Percentiles rank a stretch among this genome's conserved stretches.
Conservation (phyloP, 2,329 filamentous ascomycete species). For the Colletotrichum spaethianum region DNA sequence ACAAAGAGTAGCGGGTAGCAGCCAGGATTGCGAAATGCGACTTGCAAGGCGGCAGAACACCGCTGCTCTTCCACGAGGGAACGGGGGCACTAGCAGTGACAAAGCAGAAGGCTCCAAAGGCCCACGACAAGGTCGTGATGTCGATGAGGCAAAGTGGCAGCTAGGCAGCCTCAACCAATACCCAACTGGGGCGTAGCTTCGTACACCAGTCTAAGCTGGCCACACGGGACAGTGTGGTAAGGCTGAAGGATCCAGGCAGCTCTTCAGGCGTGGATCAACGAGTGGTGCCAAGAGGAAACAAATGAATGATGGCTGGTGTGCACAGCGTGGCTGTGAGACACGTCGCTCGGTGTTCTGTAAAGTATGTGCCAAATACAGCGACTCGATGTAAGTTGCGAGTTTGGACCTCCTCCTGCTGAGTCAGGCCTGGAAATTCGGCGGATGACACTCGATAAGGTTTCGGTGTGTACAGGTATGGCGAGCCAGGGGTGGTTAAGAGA, state of each 20-base stretch:
- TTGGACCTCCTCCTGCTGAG: slow-evolving; percentile 26
- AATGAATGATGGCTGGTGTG: neutral
- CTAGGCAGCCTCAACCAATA: neutral
- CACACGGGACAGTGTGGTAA: slow-evolving; percentile 1
- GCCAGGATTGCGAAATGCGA: too few relatives aligned
- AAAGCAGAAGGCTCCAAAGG: neutral
- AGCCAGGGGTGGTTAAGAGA: slow-evolving; percentile 15
- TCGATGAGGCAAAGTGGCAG: neutral
- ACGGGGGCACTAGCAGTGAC: neutral
- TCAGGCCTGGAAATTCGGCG: slow-evolving; percentile 19
- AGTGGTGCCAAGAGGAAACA: neutral
- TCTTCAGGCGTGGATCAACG: neutral
- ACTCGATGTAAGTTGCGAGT: slow-evolving; percentile 7
- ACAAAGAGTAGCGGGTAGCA: neutral
- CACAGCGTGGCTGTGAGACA: slow-evolving; percentile 23
- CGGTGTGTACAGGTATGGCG: slow-evolving; percentile 26
- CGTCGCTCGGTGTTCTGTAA: neutral
- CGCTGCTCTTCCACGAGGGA: neutral
- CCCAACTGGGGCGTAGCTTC: neutral
- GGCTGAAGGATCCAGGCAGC: neutral
- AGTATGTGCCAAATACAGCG: slow-evolving; percentile 1
- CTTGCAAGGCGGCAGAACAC: neutral
- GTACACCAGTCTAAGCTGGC: neutral
- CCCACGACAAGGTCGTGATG: neutral
- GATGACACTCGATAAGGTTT: slow-evolving; percentile 32